phyloP scores from a whole-genome alignment of 805 yeast species.

The Wickerhamiella galacta region DNA sequence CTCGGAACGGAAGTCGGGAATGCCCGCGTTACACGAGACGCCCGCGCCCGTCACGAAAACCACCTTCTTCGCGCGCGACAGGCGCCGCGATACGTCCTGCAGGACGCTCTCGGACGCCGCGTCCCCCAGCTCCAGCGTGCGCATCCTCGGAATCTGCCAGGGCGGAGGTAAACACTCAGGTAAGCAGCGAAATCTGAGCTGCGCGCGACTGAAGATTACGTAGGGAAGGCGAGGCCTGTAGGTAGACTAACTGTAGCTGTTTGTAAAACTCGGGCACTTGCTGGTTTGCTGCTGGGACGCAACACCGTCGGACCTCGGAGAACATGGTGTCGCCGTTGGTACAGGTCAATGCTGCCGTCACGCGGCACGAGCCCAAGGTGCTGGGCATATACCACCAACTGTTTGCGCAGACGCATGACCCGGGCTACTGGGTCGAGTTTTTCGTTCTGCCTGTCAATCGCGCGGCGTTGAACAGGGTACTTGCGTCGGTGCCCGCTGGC shows the following conservation, averaged over 20 bases:
- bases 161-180: no score
- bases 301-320: no score
- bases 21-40: slow-evolving; percentile 90
- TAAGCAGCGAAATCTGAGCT: no score
- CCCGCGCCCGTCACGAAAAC: slow-evolving; percentile 88
- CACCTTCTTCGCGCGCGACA: slow-evolving; percentile 26
- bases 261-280: no score
- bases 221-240: no score
- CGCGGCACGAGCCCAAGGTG: slow-evolving; percentile 21
- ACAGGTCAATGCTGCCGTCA: slow-evolving; percentile 16
- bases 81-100: slow-evolving; percentile 29
- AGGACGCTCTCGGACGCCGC: slow-evolving; percentile 18
- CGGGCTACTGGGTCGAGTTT: slow-evolving; percentile 23
- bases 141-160: no score
- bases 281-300: no score
- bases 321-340: slow-evolving; percentile 17
- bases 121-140: not conserved
- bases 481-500: slow-evolving; percentile 8
- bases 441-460: slow-evolving; percentile 17
- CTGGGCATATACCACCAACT: slow-evolving; percentile 20
- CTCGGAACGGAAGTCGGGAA: slow-evolving; percentile 81
- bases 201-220: no score
- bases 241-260: no score
- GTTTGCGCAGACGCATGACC: slow-evolving; percentile 15
- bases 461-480: slow-evolving; percentile 10